phyloP scores from a whole-genome alignment of 257 asterid genomes.

The Craterostigma plantagineum region DNA sequence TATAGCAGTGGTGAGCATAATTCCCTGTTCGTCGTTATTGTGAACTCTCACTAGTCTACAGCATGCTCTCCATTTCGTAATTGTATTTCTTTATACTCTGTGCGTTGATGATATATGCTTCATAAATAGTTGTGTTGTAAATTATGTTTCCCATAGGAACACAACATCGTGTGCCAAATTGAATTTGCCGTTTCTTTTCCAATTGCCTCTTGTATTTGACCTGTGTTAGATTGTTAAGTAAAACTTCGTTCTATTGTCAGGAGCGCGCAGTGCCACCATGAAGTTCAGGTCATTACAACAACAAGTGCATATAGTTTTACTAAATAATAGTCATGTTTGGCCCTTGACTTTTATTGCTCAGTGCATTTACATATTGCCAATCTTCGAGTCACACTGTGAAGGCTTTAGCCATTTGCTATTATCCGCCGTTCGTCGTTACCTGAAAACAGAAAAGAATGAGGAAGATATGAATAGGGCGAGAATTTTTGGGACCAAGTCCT shows the following conservation, averaged over 20 bases:
- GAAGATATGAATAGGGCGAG: slow-evolving; percentile 39
- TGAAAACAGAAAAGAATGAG: slow-evolving; percentile 20
- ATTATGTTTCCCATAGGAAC: not conserved
- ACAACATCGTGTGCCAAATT: not conserved
- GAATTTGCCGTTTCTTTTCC: slow-evolving; percentile 7
- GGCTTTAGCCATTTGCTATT: slow-evolving; percentile 77
- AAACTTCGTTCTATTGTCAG: slow-evolving; percentile 20
- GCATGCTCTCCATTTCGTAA: not conserved
- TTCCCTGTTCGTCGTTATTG: not conserved
- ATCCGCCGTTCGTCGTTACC: slow-evolving; percentile 49
- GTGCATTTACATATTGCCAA: slow-evolving; percentile 53
- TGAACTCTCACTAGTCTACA: not conserved
- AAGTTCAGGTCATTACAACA: slow-evolving; percentile 69
- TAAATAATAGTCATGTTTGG: slow-evolving; percentile 42
- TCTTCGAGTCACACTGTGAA: slow-evolving; percentile 31
- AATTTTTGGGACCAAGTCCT: slow-evolving; percentile 36
- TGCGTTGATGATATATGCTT: no score
- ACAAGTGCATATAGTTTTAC: slow-evolving; percentile 31
- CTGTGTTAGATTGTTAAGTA: slow-evolving; percentile 2
- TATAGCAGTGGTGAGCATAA: slow-evolving; percentile 39
- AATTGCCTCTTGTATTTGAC: no score
- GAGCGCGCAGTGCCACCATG: slow-evolving; percentile 48
- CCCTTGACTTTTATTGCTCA: slow-evolving; percentile 61
- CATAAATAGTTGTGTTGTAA: no score
- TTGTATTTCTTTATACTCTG: not conserved